Evolutionary conservation across 108 stramenopile genomes (phyloP), one percentile per base, ranked within the genome.

Genomic region (Nannochloropsis gaditana): DNA sequence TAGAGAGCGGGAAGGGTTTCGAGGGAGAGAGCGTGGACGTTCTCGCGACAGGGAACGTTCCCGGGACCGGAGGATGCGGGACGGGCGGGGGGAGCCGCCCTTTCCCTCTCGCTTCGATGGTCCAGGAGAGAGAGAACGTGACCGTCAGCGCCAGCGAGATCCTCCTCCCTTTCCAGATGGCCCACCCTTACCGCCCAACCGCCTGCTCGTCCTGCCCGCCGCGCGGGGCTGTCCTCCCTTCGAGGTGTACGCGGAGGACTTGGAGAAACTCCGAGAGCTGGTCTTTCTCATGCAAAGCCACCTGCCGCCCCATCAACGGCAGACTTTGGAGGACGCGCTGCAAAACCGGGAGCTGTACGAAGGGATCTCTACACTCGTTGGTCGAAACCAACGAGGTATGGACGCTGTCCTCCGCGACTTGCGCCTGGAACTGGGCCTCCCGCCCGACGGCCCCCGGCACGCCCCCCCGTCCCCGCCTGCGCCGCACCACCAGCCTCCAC

Each of bases 161-260:
- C 59, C 59, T n/a, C 59, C 59, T 73, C 59, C 59, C n/a, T 73
- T 73, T 6, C 59, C 59, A 73, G 19, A 73, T n/a, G 59, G n/a
- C n/a, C 15, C n/a, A n/a, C 59, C 59, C 4, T n/a, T n/a, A 4
- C 15, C n/a, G 15, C 59, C 59, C 59, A 73, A 73, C 59, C 59
- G 59, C 59, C n/a, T 73, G 59, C 59, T 73, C n/a, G 59, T 73
- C 19, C 59, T 73, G 5, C 59, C 59, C 59, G 15, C 59, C 19
- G 59, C 59, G n/a, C 15, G 59, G 59, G 59, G 59, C 59, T 73
- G 59, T 6, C 59, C 59, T n/a, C 59, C 59, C 59, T 73, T 73
- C n/a, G 59, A 73, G 59, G 59, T 73, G 59, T 73, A 73, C 59
- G 59, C 59, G 59, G 59, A 73, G n/a, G 59, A 73, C 59, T 73